phyloP scores from a whole-genome alignment of 179 eudicot genomes.

The Vitellaria paradoxa region DNA sequence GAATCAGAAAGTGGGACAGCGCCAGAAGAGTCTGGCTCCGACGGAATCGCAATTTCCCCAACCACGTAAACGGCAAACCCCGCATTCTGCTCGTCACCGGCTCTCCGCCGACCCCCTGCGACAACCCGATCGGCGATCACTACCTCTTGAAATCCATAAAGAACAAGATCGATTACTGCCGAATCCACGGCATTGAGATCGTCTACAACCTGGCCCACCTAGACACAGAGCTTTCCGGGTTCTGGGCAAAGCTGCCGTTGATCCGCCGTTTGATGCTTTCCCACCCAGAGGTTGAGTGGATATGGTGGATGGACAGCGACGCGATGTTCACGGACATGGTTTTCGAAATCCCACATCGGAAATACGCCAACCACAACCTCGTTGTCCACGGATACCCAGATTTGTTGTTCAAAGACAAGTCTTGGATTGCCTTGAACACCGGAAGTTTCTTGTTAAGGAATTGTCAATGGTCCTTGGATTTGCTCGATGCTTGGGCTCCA shows the following conservation, averaged over 20 bases:
- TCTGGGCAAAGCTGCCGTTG: conserved; percentile 58
- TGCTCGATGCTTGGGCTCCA: conserved; percentile 62
- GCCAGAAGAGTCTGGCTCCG: conserved; percentile 36
- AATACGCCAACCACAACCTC: conserved; percentile 35
- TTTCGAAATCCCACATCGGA: conserved; percentile 45
- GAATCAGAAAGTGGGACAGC: conserved; percentile 43
- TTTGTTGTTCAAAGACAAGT: conserved; percentile 41
- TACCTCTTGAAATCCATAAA: conserved; percentile 48
- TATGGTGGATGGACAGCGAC: conserved; percentile 75
- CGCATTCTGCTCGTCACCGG: conserved; percentile 52
- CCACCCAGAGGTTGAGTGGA: conserved; percentile 61
- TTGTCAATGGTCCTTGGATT: conserved; percentile 56
- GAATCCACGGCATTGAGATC: conserved; percentile 57
- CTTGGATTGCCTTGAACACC: conserved; percentile 60
- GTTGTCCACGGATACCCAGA: conserved; percentile 61
- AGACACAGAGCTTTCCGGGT: conserved; percentile 48
- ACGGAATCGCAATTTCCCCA: conserved; percentile 46
- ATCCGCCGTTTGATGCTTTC: conserved; percentile 46
- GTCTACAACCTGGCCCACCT: conserved; percentile 57
- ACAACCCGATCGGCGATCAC: conserved; percentile 56
- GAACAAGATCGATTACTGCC: conserved; percentile 61
- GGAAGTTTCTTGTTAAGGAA: conserved; percentile 54
- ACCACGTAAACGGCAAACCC: conserved; percentile 30
- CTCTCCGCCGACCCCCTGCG: conserved; percentile 53
- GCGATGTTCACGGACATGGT: conserved; percentile 64